Conservation (phyloP, 208 protist species). For the Leishmania braziliensis region DNA sequence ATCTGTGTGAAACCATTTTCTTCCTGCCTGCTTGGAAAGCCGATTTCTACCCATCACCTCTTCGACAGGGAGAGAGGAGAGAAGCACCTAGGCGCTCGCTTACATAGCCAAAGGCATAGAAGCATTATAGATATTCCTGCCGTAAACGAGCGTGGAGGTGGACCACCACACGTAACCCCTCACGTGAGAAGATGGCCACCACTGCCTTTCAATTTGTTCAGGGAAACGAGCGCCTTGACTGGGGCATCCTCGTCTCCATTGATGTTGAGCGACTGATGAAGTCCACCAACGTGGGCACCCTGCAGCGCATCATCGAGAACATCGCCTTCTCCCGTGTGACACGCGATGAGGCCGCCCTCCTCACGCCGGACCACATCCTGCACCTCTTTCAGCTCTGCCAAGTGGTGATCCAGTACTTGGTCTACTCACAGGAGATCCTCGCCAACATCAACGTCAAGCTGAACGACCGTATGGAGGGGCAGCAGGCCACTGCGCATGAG, state of each 20-base stretch:
- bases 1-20: background rate
- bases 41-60: background rate
- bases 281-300: slow-evolving; percentile 84
- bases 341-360: slow-evolving; percentile 86
- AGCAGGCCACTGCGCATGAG: slow-evolving; percentile 40
- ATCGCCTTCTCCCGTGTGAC: slow-evolving; percentile 86
- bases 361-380: slow-evolving; percentile 82
- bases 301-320: slow-evolving; percentile 90
- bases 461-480: slow-evolving; percentile 55
- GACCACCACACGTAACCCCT: slow-evolving; percentile 11
- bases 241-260: slow-evolving; percentile 87
- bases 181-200: slow-evolving; percentile 19
- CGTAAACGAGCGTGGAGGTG: background rate
- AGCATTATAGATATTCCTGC: background rate
- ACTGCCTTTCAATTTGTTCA: slow-evolving; percentile 77
- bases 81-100: background rate
- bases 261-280: slow-evolving; percentile 79
- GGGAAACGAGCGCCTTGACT: slow-evolving; percentile 88
- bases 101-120: background rate
- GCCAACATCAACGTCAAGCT: slow-evolving; percentile 83
- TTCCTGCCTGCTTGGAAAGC: background rate
- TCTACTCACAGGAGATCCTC: slow-evolving; percentile 87
- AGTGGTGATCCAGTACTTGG: slow-evolving; percentile 89
- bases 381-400: slow-evolving; percentile 88
- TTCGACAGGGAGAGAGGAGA: background rate